phyloP scores from a whole-genome alignment of 768 basidiomycete genomes.

The Suillus lakei region DNA sequence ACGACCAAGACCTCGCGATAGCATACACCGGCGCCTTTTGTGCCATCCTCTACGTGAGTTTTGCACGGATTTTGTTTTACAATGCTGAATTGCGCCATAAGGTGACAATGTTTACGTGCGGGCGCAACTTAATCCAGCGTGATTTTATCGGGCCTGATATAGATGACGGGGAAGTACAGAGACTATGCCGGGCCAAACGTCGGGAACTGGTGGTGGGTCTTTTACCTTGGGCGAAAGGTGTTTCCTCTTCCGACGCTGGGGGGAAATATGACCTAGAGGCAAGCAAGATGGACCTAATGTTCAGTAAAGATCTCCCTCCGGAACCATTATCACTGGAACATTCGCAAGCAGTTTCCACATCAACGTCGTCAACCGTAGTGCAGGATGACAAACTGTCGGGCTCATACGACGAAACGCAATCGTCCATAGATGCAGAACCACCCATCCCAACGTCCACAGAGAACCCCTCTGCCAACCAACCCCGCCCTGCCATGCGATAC shows the following conservation, averaged over 20 bases:
- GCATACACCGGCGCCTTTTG: conserved; percentile 66
- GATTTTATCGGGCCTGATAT: neutral
- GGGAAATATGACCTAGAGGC: neutral
- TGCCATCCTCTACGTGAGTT: conserved; percentile 57
- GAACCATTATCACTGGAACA: neutral
- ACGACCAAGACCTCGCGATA: conserved; percentile 60
- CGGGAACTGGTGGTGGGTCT: neutral
- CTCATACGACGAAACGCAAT: neutral
- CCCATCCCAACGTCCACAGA: neutral
- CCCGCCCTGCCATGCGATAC: neutral
- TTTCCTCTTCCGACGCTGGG: neutral
- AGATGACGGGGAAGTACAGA: neutral
- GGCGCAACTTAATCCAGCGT: neutral
- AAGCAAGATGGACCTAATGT: neutral
- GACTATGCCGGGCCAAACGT: neutral
- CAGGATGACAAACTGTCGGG: conserved; percentile 2
- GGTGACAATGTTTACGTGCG: neutral
- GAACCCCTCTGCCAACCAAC: neutral
- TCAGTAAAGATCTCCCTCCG: neutral
- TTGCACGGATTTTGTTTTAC: neutral
- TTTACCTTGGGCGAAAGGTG: neutral
- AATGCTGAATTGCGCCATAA: neutral
- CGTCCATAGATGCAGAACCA: neutral
- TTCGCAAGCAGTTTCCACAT: conserved; percentile 1
- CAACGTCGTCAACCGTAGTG: conserved; percentile 9